Conservation (phyloP, 352 stramenopile species). For the Globisporangium middletonii region DNA sequence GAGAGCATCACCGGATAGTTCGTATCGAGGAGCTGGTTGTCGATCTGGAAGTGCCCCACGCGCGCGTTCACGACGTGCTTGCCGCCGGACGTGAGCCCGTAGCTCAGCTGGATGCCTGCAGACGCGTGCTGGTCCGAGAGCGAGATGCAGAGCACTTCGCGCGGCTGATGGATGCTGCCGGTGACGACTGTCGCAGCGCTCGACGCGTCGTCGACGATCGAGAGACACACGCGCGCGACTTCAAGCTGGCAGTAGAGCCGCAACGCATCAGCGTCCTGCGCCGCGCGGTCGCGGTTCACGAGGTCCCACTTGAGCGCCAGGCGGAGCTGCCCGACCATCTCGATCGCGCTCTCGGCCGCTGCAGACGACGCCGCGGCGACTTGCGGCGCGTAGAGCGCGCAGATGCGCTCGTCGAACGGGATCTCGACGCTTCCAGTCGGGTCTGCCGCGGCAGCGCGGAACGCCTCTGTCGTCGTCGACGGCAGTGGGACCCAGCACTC, state of each 20-base stretch:
- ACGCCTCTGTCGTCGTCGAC: slow-evolving; percentile 18
- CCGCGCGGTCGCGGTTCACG: slow-evolving; percentile 38
- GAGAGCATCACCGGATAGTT: slow-evolving; percentile 78
- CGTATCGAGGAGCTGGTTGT: slow-evolving; percentile 82
- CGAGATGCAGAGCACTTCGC: slow-evolving; percentile 72
- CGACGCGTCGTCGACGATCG: slow-evolving; percentile 57
- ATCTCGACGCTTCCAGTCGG: slow-evolving; percentile 22
- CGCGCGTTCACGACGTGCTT: slow-evolving; percentile 76
- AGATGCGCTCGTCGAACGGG: slow-evolving; percentile 57
- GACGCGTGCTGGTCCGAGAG: slow-evolving; percentile 63
- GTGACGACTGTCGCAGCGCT: slow-evolving; percentile 24
- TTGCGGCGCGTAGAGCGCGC: slow-evolving; percentile 56
- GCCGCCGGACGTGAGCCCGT: slow-evolving; percentile 55
- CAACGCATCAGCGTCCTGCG: slow-evolving; percentile 42
- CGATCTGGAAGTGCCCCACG: slow-evolving; percentile 75
- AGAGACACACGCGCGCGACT: slow-evolving; percentile 67
- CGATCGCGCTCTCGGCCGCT: slow-evolving; percentile 16
- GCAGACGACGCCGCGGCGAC: slow-evolving; percentile 8
- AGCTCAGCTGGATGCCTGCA: slow-evolving; percentile 72
- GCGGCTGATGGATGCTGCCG: slow-evolving; percentile 27
- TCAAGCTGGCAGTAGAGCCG: slow-evolving; percentile 69
- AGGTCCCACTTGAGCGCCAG: slow-evolving; percentile 79
- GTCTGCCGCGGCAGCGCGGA: slow-evolving; percentile 10
- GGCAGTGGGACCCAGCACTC: slow-evolving; percentile 76
- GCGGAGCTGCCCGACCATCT: slow-evolving; percentile 73